Base-by-base conservation (phyloP, 139 green algal species). In the Tetratostichococcus sp. region DNA sequence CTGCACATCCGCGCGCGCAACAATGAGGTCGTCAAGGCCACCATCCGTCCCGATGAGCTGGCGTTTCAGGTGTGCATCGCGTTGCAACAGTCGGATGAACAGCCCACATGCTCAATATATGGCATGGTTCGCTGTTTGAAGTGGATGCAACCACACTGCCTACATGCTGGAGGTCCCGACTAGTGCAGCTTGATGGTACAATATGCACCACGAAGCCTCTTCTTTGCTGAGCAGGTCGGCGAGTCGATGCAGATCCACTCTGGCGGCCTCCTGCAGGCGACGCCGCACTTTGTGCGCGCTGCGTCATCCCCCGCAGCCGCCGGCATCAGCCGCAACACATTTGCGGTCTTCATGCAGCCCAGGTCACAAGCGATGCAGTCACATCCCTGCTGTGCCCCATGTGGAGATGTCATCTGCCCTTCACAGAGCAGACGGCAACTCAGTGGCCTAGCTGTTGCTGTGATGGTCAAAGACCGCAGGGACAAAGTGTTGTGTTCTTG, bases 311-410 rank as follows among this genome's bases (percentile, higher is more conserved):
- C 71, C 3, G 70, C 58, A 17, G 78, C 82, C 0, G 67, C 50
- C 0, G 81, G 78, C 50, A 33, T 93, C 33, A 83, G 73, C 62
- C 69, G 84, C 8, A 89, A 92, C 76, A 92, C 84, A 0, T 91
- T 95, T 77, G 91, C 91, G 3, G 76, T 94, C n/a, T 96, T 96
- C 78, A 90, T 96, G 89, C 91, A 95, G 79, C 87, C 87, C 5
- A 68, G 77, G 72, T 84, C 68, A n/a, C n/a, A n/a, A n/a, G n/a
- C n/a, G n/a, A n/a, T n/a, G n/a, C n/a, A n/a, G n/a, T n/a, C n/a
- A n/a, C n/a, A n/a, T n/a, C n/a, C n/a, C n/a, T n/a, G n/a, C n/a
- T n/a, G n/a, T n/a, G n/a, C n/a, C n/a, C n/a, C n/a, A n/a, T n/a
- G n/a, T n/a, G n/a, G n/a, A n/a, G n/a, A n/a, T n/a, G n/a, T n/a